Evolutionary conservation across 1,284 basidiomycete genomes (phyloP).

Genomic region (Cutaneotrichosporon sp.): DNA sequence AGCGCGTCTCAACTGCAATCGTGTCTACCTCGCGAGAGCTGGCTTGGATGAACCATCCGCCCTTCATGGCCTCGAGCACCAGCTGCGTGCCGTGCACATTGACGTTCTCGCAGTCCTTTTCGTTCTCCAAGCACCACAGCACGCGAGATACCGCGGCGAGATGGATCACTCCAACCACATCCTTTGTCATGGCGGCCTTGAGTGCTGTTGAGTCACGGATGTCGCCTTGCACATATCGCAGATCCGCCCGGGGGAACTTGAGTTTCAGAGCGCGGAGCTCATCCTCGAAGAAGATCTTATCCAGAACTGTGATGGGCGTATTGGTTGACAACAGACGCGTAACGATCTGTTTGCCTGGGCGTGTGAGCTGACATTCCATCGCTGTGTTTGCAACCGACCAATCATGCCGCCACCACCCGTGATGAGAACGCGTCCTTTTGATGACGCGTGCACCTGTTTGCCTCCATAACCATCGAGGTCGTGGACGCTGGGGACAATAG

Average conservation of each 20-base stretch:
- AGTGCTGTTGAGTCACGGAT: conserved; percentile 24
- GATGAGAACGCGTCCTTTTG: conserved; percentile 10
- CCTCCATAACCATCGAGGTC: conserved; percentile 6
- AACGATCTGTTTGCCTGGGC: conserved; percentile 26
- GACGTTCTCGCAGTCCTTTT: conserved; percentile 31
- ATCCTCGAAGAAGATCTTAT: conserved; percentile 24
- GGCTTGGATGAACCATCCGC: conserved; percentile 37
- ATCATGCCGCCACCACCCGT: conserved; percentile 17
- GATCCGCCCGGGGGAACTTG: conserved; percentile 12
- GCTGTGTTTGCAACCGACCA: conserved; percentile 1
- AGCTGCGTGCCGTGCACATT: conserved; percentile 31
- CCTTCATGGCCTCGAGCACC: conserved; percentile 21
- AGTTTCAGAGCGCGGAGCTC: conserved; percentile 19
- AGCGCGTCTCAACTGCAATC: neutral
- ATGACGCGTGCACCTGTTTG: neutral
- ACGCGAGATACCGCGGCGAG: conserved; percentile 37
- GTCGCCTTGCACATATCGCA: conserved; percentile 22
- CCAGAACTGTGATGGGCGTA: conserved; percentile 23
- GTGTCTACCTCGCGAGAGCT: conserved; percentile 24
- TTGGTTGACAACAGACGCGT: conserved; percentile 15
- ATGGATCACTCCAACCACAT: conserved; percentile 33
- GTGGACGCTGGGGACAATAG: conserved; percentile 3
- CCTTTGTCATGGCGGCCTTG: conserved; percentile 16
- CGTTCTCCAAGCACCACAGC: conserved; percentile 33
- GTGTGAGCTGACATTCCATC: neutral